phyloP scores from a whole-genome alignment of 306 rosid genomes.

The Calophaca sinica region DNA sequence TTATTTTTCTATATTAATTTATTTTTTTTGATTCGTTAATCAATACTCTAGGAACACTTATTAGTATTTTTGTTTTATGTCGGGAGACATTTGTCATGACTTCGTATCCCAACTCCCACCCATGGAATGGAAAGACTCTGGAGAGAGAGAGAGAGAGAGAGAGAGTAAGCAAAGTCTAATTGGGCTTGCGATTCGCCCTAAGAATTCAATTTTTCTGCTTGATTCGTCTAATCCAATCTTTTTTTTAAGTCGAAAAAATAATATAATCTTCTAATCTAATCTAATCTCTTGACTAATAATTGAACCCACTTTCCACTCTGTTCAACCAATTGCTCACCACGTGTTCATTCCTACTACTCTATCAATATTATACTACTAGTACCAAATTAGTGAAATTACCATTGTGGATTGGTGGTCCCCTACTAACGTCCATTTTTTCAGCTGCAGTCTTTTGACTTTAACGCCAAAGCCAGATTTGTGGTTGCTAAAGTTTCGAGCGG shows the following conservation, averaged over 20 bases:
- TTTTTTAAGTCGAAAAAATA: not conserved
- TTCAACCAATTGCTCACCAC: conserved; percentile 44
- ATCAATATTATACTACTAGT: too few species aligned
- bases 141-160: conserved; percentile 6
- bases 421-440: conserved; percentile 29
- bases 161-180: conserved; percentile 43
- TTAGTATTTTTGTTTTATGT: too few species aligned
- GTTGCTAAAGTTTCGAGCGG: conserved; percentile 15
- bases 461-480: conserved; percentile 30
- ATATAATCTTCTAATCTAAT: not conserved
- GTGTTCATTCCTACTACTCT: conserved; percentile 35
- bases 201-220: conserved; percentile 34
- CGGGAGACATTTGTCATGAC: conserved; percentile 10
- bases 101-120: not conserved
- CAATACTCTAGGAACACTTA: too few species aligned
- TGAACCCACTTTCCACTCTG: conserved; percentile 60
- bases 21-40: too few species aligned
- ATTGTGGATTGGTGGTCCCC: conserved; percentile 41
- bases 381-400: too few species aligned
- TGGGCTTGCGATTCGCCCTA: conserved; percentile 54
- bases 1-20: too few species aligned
- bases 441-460: not conserved
- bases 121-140: not conserved
- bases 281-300: conserved; percentile 53
- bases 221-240: conserved; percentile 48